These are phyloP conservation scores for Salix suchowensis DNA, from an alignment of 345 rosid species.

Conservation along the genomic window DNA sequence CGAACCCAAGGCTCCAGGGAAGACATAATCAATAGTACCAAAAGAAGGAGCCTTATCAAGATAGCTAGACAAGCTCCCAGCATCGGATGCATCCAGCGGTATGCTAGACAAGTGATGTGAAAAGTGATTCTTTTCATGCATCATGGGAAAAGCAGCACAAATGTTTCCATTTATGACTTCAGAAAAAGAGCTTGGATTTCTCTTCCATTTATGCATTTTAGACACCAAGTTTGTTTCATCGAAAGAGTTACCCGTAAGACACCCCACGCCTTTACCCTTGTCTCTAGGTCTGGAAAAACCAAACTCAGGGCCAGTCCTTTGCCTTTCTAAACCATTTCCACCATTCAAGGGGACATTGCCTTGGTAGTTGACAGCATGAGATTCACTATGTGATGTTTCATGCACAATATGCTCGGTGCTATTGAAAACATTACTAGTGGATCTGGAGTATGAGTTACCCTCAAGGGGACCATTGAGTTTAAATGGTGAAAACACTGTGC, in stretches of 20 bases:
- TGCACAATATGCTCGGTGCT: conserved; percentile 13
- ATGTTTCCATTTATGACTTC: conserved; percentile 16
- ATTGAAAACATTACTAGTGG: conserved; percentile 7
- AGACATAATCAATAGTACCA: conserved; percentile 17
- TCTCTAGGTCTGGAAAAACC: conserved; percentile 25
- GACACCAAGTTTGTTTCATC: conserved; percentile 16
- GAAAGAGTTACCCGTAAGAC: conserved; percentile 15
- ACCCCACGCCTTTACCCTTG: conserved; percentile 22
- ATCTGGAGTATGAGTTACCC: conserved; percentile 16
- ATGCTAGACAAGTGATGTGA: conserved; percentile 12
- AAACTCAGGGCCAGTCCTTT: conserved; percentile 16
- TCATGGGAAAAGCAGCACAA: conserved; percentile 18
- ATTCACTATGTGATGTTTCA: conserved; percentile 14
- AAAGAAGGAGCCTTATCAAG: conserved; percentile 17
- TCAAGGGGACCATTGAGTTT: conserved; percentile 7
- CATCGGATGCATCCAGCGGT: conserved; percentile 20
- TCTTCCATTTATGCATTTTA: conserved; percentile 24
- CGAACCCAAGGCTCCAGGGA: conserved; percentile 15
- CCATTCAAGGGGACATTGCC: conserved; percentile 12
- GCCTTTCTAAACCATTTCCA: conserved; percentile 22
- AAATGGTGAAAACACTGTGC: conserved; percentile 12
- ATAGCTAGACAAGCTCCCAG: conserved; percentile 16
- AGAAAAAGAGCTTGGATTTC: conserved; percentile 2
- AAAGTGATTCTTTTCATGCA: conserved; percentile 10
- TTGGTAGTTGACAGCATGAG: conserved; percentile 21